Conservation (phyloP, 768 basidiomycete species). For the Lactarius indigo region DNA sequence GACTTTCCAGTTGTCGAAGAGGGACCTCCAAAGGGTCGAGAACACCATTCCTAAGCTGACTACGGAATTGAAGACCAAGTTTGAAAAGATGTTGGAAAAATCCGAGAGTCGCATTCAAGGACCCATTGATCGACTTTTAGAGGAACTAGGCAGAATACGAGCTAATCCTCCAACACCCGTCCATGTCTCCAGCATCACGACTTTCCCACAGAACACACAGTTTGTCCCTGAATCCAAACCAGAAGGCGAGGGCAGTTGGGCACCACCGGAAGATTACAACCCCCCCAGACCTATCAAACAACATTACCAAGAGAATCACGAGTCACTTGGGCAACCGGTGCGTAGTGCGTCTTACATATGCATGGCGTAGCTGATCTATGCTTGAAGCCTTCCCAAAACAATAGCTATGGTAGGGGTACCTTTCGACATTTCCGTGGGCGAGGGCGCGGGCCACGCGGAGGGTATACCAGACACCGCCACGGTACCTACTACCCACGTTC, state of each 20-base stretch:
- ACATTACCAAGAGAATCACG: constrained; percentile 11
- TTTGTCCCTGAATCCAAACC: neutral
- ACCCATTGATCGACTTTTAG: constrained; percentile 14
- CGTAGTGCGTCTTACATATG: neutral
- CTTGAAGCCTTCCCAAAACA: neutral
- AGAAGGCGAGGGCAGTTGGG: neutral
- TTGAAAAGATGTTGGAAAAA: constrained; percentile 12
- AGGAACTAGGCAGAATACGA: constrained; percentile 9
- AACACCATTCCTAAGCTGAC: neutral
- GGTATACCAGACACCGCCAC: constrained; percentile 5
- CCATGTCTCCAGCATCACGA: neutral
- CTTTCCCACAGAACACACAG: neutral
- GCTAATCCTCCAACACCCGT: constrained; percentile 2
- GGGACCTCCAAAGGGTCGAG: constrained; percentile 19
- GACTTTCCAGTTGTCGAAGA: constrained; percentile 9
- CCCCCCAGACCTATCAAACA: neutral
- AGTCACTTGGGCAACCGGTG: constrained; percentile 6
- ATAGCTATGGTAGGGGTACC: neutral
- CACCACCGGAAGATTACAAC: constrained; percentile 1
- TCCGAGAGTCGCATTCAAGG: constrained; percentile 6
- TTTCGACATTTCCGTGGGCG: constrained; percentile 8
- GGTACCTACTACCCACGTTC: neutral
- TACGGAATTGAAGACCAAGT: constrained; percentile 4
- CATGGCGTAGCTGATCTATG: neutral
- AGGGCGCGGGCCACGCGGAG: constrained; percentile 10